Evolutionary conservation across 768 basidiomycete genomes (phyloP).

Genomic region (Steccherinum ochraceum): DNA sequence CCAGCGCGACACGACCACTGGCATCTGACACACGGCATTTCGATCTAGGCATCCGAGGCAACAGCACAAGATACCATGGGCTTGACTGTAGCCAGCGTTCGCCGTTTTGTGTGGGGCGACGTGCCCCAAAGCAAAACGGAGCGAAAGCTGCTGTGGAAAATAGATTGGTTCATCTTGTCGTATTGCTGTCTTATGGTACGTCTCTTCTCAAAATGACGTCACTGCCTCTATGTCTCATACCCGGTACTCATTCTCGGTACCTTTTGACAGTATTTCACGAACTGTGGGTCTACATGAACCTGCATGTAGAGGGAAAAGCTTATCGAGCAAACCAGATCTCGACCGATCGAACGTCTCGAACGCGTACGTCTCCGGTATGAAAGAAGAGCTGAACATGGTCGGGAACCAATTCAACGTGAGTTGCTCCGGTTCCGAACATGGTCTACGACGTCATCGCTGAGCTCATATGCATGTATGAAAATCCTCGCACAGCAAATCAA

Average conservation of each 20-base stretch:
- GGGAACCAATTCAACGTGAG: slow-evolving; percentile 58
- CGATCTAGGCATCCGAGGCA: too few relatives aligned
- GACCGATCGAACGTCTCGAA: slow-evolving; percentile 66
- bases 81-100: too few relatives aligned
- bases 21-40: too few relatives aligned
- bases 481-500: slow-evolving; percentile 45
- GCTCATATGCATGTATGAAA: not conserved
- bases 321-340: slow-evolving; percentile 36
- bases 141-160: slow-evolving; percentile 47
- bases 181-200: slow-evolving; percentile 65
- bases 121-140: slow-evolving; percentile 37
- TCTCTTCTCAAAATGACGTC: not conserved
- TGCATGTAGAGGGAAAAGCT: not conserved
- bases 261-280: slow-evolving; percentile 50
- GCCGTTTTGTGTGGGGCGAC: slow-evolving; percentile 31
- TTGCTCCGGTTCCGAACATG: too few relatives aligned
- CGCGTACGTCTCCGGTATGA: slow-evolving; percentile 79
- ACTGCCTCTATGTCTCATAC: not conserved
- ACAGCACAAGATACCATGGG: too few relatives aligned
- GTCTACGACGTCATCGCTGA: not conserved
- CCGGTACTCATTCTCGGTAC: not conserved
- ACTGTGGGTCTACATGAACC: slow-evolving; percentile 35
- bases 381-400: slow-evolving; percentile 59
- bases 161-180: slow-evolving; percentile 61
- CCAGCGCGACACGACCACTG: too few relatives aligned